phyloP scores from a whole-genome alignment of 2,329 filamentous ascomycete species.

The Aspergillus piperis region DNA sequence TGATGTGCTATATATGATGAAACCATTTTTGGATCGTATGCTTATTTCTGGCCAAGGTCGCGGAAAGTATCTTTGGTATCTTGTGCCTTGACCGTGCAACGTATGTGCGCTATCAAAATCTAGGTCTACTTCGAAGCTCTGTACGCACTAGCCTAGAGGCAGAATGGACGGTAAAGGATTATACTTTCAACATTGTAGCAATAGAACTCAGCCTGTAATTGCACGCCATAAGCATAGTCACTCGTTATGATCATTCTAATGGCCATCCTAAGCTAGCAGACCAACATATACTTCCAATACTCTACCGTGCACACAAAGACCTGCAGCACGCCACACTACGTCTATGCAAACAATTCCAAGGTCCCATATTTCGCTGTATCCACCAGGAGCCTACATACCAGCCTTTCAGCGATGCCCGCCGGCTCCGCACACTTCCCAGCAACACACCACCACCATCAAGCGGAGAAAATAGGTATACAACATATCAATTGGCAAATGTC shows the following conservation, averaged over 20 bases:
- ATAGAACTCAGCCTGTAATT: neutral
- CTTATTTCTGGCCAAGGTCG: neutral
- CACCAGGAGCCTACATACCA: neutral
- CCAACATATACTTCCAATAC: neutral
- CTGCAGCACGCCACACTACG: neutral
- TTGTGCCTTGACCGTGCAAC: neutral
- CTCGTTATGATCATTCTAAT: neutral
- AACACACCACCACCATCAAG: neutral
- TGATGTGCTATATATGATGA: neutral
- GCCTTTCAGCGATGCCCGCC: neutral
- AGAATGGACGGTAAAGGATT: neutral
- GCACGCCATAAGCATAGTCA: neutral
- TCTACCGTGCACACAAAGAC: neutral
- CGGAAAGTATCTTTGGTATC: neutral
- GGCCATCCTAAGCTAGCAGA: too few relatives aligned
- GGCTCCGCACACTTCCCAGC: neutral
- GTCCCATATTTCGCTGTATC: neutral
- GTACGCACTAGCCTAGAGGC: neutral
- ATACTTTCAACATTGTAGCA: neutral
- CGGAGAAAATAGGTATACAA: conserved; percentile 36
- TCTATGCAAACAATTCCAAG: neutral
- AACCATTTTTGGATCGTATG: neutral
- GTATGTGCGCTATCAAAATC: neutral
- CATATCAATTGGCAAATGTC: conserved; percentile 41
- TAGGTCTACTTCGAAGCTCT: neutral